Conservation (phyloP, 2,329 filamentous ascomycete species). For the Hypoxylon sp. region DNA sequence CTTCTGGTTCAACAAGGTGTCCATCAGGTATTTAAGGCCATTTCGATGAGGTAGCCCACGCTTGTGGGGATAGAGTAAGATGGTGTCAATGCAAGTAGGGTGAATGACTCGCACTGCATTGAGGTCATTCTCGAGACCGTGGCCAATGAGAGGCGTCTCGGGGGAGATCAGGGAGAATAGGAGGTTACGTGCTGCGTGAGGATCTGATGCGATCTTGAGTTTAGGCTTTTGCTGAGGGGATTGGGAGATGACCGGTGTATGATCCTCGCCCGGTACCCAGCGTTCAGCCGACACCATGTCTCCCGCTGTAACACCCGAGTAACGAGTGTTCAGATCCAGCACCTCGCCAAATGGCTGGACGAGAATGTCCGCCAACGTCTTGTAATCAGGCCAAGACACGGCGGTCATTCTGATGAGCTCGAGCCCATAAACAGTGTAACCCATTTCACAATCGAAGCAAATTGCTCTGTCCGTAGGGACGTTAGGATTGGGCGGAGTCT, state of each 20-base stretch:
- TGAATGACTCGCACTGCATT: constrained; percentile 89
- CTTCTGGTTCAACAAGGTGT: constrained; percentile 76
- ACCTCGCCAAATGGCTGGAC: constrained; percentile 88
- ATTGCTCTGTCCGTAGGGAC: constrained; percentile 73
- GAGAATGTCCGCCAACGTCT: constrained; percentile 83
- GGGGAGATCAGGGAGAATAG: constrained; percentile 83
- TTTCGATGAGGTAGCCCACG: constrained; percentile 82
- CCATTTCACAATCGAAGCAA: constrained; percentile 98
- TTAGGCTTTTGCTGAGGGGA: constrained; percentile 64
- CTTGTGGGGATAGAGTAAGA: constrained; percentile 85
- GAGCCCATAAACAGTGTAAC: constrained; percentile 88
- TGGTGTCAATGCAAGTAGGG: constrained; percentile 86
- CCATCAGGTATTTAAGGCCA: constrained; percentile 81
- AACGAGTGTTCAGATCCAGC: constrained; percentile 91
- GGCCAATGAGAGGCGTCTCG: constrained; percentile 87
- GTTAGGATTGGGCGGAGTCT: constrained; percentile 77
- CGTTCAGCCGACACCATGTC: constrained; percentile 79
- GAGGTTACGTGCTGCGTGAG: constrained; percentile 79
- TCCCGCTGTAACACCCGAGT: constrained; percentile 86
- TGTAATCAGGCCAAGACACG: constrained; percentile 85
- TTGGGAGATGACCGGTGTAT: constrained; percentile 49
- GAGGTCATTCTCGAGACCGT: constrained; percentile 95
- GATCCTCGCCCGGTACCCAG: constrained; percentile 60
- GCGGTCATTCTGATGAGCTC: constrained; percentile 93
- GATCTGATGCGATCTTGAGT: constrained; percentile 82